Evolutionary conservation across 805 yeast species (phyloP).

Genomic region (Priceomyces medius): DNA sequence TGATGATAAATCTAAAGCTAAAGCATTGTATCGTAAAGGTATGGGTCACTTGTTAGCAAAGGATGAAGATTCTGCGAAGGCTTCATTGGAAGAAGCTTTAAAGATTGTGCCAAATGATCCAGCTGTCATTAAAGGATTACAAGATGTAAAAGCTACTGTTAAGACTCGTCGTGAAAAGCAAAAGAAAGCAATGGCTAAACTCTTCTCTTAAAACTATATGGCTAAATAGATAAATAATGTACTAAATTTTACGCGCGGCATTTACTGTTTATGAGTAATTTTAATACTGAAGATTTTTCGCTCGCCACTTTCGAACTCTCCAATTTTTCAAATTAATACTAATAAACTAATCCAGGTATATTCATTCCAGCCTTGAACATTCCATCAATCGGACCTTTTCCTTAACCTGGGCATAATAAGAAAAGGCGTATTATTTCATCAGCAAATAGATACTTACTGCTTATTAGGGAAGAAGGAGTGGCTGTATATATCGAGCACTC

Average conservation of each 20-base stretch:
- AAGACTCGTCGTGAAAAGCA: slow-evolving; percentile 63
- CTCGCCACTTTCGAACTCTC: slow-evolving; percentile 13
- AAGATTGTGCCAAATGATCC: slow-evolving; percentile 66
- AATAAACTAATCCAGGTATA: not conserved
- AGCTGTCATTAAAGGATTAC: slow-evolving; percentile 64
- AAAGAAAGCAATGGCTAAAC: slow-evolving; percentile 71
- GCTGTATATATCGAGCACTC: slow-evolving; percentile 22
- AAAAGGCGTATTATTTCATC: slow-evolving; percentile 1
- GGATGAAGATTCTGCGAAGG: slow-evolving; percentile 69
- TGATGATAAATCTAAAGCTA: slow-evolving; percentile 70
- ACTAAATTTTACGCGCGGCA: not conserved
- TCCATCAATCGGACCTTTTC: slow-evolving; percentile 6
- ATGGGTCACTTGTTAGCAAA: slow-evolving; percentile 62
- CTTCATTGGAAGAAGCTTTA: slow-evolving; percentile 64
- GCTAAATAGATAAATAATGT: not conserved
- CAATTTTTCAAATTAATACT: slow-evolving; percentile 2
- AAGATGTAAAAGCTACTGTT: slow-evolving; percentile 53
- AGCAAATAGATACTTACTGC: not conserved
- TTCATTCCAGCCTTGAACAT: slow-evolving; percentile 2
- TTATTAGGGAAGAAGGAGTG: slow-evolving; percentile 2
- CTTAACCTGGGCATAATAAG: slow-evolving; percentile 6
- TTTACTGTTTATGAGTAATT: slow-evolving; percentile 6
- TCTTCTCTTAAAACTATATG: slow-evolving; percentile 40
- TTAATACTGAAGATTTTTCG: slow-evolving; percentile 10
- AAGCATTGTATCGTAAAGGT: slow-evolving; percentile 87